Conservation (phyloP, 1,139 yeast genomes). For the Magnusiomyces tetraspermus region DNA sequence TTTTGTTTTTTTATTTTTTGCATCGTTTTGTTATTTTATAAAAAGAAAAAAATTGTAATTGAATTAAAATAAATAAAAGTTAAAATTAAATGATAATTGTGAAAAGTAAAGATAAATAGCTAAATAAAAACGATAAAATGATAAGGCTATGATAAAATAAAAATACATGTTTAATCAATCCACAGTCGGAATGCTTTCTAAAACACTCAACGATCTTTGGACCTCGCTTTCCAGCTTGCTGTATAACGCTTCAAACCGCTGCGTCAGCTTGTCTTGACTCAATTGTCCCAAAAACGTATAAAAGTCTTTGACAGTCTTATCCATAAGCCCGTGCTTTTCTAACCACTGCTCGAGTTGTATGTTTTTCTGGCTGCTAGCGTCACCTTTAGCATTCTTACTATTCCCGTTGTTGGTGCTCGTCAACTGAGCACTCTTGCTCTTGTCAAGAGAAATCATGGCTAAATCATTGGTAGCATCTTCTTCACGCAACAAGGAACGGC, state of each 20-base stretch:
- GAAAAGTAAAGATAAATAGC: too few species aligned
- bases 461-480: too few species aligned
- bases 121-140: too few species aligned
- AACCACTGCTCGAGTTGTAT: constrained; percentile 27
- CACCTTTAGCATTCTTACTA: neutral
- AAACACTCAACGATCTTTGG: constrained; percentile 18
- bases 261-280: constrained; percentile 27
- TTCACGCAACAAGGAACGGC: neutral
- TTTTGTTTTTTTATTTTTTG: too few species aligned
- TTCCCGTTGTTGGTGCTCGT: neutral
- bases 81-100: too few species aligned
- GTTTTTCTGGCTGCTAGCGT: neutral
- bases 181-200: neutral
- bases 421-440: neutral
- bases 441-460: neutral
- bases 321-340: constrained; percentile 38
- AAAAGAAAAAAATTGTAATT: too few species aligned
- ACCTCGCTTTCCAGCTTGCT: constrained; percentile 23
- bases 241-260: constrained; percentile 30
- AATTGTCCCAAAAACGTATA: constrained; percentile 37
- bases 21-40: too few species aligned
- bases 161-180: neutral
- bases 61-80: too few species aligned
- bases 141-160: too few species aligned
- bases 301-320: constrained; percentile 68